These are phyloP conservation scores for Talaromyces stipitatus DNA, from an alignment of 495 filamentous ascomycete species.

Conservation along the genomic window DNA sequence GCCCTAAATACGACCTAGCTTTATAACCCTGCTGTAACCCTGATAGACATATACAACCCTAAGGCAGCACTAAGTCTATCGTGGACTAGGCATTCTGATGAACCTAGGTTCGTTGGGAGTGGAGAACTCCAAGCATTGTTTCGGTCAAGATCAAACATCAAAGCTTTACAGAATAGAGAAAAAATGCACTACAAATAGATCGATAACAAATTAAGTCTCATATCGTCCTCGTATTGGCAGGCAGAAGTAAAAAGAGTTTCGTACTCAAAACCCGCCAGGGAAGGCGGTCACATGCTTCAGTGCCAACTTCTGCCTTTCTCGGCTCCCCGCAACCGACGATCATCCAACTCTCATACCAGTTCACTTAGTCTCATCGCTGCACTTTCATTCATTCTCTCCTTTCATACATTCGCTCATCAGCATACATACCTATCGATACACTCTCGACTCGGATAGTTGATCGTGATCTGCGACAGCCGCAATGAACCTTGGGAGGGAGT, in stretches of 20 bases:
- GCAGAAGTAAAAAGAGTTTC: neutral
- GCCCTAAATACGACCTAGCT: too few relatives aligned
- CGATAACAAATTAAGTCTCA: neutral
- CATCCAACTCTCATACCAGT: conserved; percentile 4
- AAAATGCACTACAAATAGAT: too few relatives aligned
- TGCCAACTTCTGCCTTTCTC: neutral
- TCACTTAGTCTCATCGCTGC: neutral
- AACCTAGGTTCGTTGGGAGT: neutral
- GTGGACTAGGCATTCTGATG: neutral
- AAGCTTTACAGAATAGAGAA: too few relatives aligned
- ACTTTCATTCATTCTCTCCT: conserved; percentile 4
- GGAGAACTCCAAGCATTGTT: neutral
- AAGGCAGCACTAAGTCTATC: neutral
- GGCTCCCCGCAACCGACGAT: conserved; percentile 9
- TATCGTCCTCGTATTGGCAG: neutral
- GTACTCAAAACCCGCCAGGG: neutral
- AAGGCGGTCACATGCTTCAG: conserved; percentile 7
- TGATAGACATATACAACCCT: too few relatives aligned
- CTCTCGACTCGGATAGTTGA: neutral
- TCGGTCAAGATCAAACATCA: too few relatives aligned
- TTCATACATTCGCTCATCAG: neutral
- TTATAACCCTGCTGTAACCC: too few relatives aligned
- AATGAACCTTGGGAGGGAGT: conserved; percentile 27
- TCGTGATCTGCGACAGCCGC: conserved; percentile 14
- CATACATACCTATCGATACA: neutral